These are phyloP conservation scores for Sclerotinia minor DNA, from an alignment of 2,329 filamentous ascomycete genomes.

Conservation along the genomic window DNA sequence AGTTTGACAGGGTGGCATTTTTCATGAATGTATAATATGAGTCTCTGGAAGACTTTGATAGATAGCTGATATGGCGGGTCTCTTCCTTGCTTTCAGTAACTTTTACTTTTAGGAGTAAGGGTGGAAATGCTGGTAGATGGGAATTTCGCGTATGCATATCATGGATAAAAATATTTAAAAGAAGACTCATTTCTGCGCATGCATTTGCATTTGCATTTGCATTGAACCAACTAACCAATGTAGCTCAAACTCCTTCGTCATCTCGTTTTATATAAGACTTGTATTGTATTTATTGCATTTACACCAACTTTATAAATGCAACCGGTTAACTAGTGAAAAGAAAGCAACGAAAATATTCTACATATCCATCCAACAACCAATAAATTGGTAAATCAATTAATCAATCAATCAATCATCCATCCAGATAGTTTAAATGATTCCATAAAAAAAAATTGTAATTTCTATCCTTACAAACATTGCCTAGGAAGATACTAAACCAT, in stretches of 20 bases:
- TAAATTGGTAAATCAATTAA: too few relatives aligned
- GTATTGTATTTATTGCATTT: too few relatives aligned
- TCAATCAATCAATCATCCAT: neutral
- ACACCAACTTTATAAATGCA: too few relatives aligned
- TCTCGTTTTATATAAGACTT: neutral
- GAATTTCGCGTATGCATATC: neutral
- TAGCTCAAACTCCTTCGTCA: neutral
- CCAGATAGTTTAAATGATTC: neutral
- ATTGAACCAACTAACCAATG: neutral
- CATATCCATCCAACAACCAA: too few relatives aligned
- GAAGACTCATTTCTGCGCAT: neutral
- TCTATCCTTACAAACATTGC: slow-evolving; percentile 11
- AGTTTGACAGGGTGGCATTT: slow-evolving; percentile 1
- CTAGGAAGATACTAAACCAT: slow-evolving; percentile 9
- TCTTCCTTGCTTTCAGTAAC: slow-evolving; percentile 4
- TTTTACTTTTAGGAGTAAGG: slow-evolving; percentile 12
- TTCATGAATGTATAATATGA: slow-evolving; percentile 16
- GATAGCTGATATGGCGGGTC: neutral
- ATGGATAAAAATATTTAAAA: slow-evolving; percentile 3
- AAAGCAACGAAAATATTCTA: too few relatives aligned
- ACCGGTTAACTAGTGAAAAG: too few relatives aligned
- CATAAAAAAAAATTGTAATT: too few relatives aligned
- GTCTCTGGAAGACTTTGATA: slow-evolving; percentile 3
- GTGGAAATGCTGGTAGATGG: neutral
- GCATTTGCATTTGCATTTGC: neutral